Evolutionary conservation across 1,139 yeast genomes (phyloP).

Genomic region (Debaryomyces sp.): DNA sequence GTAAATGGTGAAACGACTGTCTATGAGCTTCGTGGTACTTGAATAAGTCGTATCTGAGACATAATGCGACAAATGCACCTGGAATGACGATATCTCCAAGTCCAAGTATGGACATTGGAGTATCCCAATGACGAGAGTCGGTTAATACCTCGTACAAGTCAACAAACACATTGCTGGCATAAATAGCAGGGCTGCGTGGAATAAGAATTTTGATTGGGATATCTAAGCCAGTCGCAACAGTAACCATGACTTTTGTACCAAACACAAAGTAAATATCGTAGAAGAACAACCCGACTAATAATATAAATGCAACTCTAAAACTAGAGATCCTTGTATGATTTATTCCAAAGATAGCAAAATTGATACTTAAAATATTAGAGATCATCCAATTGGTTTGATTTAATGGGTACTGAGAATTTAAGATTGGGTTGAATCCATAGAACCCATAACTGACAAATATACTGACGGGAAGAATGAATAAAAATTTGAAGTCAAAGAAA

Average conservation of each 20-base stretch:
- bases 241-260: conserved; percentile 61
- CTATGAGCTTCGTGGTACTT: conserved; percentile 28
- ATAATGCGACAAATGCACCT: conserved; percentile 51
- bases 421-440: conserved; percentile 24
- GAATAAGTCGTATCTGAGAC: conserved; percentile 52
- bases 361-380: conserved; percentile 35
- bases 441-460: conserved; percentile 20
- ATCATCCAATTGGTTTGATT: conserved; percentile 29
- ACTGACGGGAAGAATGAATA: conserved; percentile 27
- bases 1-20: conserved; percentile 40
- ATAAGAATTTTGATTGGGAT: conserved; percentile 57
- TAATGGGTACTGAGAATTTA: conserved; percentile 15
- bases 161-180: conserved; percentile 2
- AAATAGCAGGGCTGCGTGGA: conserved; percentile 34
- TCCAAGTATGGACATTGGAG: conserved; percentile 34
- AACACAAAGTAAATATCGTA: conserved; percentile 73
- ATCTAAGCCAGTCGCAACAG: conserved; percentile 60
- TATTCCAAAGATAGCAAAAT: conserved; percentile 40
- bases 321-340: conserved; percentile 31
- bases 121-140: conserved; percentile 7
- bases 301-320: conserved; percentile 46
- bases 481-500: conserved; percentile 36
- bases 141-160: conserved; percentile 7
- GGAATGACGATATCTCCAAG: conserved; percentile 67
- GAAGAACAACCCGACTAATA: conserved; percentile 53